A percentile compares a stretch with the other conserved stretches of the same genome.
Evolutionary conservation across 345 rosid genomes (phyloP).

Genomic region (Brassica napus): Da-Ae NC_063442.1:42103001-42103500

Average conservation of each 20-base stretch:
- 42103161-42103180: neutral
- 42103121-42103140: neutral
- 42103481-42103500: neutral
- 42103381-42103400: neutral
- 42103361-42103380: neutral
- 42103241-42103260: neutral
- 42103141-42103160: neutral
- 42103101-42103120: neutral
- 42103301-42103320: neutral
- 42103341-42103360: neutral
- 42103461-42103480: neutral
- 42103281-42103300: neutral
- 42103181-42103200: neutral
- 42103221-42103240: neutral
- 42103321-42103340: neutral
- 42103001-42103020: slow-evolving; percentile 86
- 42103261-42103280: neutral
- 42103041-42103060: neutral
- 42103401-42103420: neutral
- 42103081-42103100: neutral
- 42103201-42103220: neutral
- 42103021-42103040: slow-evolving; percentile 39
- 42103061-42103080: neutral
- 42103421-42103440: neutral
- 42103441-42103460: neutral